phyloP scores from a whole-genome alignment of 495 filamentous ascomycete species.

The Polyplosphaeria fusca region DNA sequence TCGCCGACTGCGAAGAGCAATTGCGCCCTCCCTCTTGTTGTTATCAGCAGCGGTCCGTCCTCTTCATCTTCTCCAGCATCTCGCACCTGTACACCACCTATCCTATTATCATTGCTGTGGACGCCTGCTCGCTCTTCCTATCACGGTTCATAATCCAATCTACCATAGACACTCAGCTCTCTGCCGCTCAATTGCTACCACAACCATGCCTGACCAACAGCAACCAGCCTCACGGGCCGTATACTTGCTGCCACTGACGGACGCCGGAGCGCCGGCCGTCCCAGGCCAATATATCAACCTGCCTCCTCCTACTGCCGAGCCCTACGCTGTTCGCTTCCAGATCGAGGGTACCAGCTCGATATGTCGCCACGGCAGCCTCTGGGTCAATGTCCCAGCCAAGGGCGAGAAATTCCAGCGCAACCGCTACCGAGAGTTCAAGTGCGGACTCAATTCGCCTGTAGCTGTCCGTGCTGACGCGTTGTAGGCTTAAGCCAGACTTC shows the following conservation, averaged over 20 bases:
- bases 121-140: conserved; percentile 1
- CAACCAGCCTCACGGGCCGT: conserved; percentile 45
- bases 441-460: background rate
- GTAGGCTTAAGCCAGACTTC: conserved; percentile 85
- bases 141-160: conserved; percentile 10
- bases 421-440: conserved; percentile 80
- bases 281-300: conserved; percentile 88
- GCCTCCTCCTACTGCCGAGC: conserved; percentile 65
- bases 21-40: conserved; percentile 8
- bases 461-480: conserved; percentile 7
- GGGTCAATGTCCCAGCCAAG: conserved; percentile 86
- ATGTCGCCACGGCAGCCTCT: conserved; percentile 86
- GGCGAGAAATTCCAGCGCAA: conserved; percentile 71
- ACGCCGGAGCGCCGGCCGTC: conserved; percentile 88
- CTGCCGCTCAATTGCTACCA: background rate
- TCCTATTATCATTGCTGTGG: conserved; percentile 2
- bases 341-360: conserved; percentile 97
- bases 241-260: conserved; percentile 84
- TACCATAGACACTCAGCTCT: conserved; percentile 2
- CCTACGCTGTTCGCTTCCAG: conserved; percentile 80
- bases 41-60: background rate
- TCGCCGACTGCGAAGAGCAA: conserved; percentile 1
- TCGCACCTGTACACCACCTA: background rate
- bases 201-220: conserved; percentile 9
- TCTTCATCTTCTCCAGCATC: background rate